Base-by-base conservation (phyloP, 2,329 filamentous ascomycete genomes). In the Cladosporium sp. region DNA sequence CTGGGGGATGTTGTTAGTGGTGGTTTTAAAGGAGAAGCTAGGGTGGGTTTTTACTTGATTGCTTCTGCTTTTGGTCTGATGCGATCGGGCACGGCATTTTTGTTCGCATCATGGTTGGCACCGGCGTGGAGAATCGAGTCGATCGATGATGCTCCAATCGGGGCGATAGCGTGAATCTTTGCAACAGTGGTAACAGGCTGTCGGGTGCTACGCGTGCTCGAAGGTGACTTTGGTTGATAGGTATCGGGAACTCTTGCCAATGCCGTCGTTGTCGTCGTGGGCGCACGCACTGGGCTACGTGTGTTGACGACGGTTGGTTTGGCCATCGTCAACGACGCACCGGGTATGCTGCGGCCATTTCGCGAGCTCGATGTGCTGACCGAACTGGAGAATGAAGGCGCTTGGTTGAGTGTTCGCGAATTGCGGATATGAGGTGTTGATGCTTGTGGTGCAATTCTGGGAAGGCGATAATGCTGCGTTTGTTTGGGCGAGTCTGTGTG, bases 41-140 rank as follows among this genome's bases (percentile, higher is more conserved):
- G 6, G 28, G 28, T 30, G 28, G 28, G 28, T 6, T 30, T 6
- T 62, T 62, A 52, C 59, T 62, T 34, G 18, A 62, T 62, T 8
- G 41, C 49, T 36, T 49, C 41, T 24, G 44, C 44, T 38, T 62
- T 59, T 26, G 57, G 57, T 41, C 57, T 44, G 57, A 59, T 59
- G 36, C 24, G 36, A 26, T 59, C 36, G 10, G 57, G 57, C 4
- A 59, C 57, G 36, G 57, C 32, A 14, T 3, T 41, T 11, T 41
- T 44, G 21, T 47, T 59, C 7, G 15, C 36, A 30, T 34, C 36
- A 10, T 59, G 34, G 14, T 24, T 59, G 10, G 57, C 12, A 36
- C 41, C 57, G 21, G 34, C 36, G 12, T 28, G 57, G 14, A 59
- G 15, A n/a, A 59, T 30, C 1, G 57, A 59, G 24, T 59, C 57